Evolutionary conservation across 805 yeast species (phyloP), one percentile per base, ranked within the genome.

Genomic region (Candida manassasensis): DNA sequence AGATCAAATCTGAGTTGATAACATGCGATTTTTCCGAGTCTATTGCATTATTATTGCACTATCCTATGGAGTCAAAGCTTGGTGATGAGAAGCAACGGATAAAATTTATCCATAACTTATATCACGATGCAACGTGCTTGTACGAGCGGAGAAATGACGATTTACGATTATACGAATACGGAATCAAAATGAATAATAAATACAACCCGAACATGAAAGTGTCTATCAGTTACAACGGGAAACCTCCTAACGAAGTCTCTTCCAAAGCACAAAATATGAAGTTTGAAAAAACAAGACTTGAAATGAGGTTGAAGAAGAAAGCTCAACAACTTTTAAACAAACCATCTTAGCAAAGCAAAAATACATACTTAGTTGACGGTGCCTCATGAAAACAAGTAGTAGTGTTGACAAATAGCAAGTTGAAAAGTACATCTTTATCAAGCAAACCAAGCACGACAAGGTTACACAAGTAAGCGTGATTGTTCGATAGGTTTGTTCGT

Each of bases 1-100:
- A 66, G 45, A 49, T 73, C 35, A 73, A 73, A 39, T 43, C 68
- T 1, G 63, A 61, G 4, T 47, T 73, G 22, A 64, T 69, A 6
- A 52, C 65, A 10, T 67, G 72, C 33, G 80, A 75, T 48, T 75
- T 73, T 43, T 69, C 76, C 10, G 79, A 75, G 42, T 67, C 73
- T 4, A 52, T 75, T 21, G 66, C 69, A 21, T 47, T 73, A 12
- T 50, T 75, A 5, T 54, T 75, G 19, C 80, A 73, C 48, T 74
- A 71, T 45, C 80, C 79, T 3, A 50, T 58, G n/a, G 27, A 44
- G 4, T 32, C 42, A 11, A 51, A 44, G 24, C 24, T 47, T n/a
- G 35, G 34, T 3, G 39, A 41, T 4, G 42, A 46, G 10, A 27
- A 35, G 2, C 27, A 30, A 5, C 17, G 37, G 10, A 27, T 22